Evolutionary conservation across 495 filamentous ascomycete genomes (phyloP).

Genomic region (Tirmania nivea): DNA sequence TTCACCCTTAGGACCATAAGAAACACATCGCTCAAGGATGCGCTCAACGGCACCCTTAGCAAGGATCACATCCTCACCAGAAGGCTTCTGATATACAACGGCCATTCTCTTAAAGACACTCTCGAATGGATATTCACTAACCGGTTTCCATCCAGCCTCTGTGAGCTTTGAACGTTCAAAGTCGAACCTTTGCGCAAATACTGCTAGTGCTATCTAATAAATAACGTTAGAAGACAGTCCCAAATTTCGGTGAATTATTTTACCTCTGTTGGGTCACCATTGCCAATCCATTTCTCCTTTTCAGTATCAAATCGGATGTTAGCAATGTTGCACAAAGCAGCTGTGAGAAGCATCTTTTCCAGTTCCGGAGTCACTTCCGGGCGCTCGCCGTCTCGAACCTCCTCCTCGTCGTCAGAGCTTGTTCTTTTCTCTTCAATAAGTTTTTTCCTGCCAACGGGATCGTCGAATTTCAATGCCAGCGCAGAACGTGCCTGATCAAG

Average conservation of each 20-base stretch:
- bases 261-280: conserved; percentile 56
- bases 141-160: conserved; percentile 36
- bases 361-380: conserved; percentile 27
- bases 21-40: conserved; percentile 48
- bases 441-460: conserved; percentile 8
- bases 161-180: conserved; percentile 34
- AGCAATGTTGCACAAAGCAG: conserved; percentile 62
- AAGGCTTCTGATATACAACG: conserved; percentile 37
- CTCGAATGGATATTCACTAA: conserved; percentile 63
- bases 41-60: conserved; percentile 69
- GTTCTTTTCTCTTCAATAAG: conserved; percentile 11
- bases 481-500: conserved; percentile 16
- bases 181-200: conserved; percentile 52
- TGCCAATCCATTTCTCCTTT: conserved; percentile 40
- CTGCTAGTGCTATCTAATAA: conserved; percentile 50
- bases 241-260: conserved; percentile 41
- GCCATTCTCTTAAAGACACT: conserved; percentile 69
- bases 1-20: conserved; percentile 22
- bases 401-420: conserved; percentile 7
- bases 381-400: conserved; percentile 12
- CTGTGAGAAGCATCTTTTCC: conserved; percentile 41
- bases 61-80: conserved; percentile 31
- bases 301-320: conserved; percentile 37
- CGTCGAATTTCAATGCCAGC: conserved; percentile 11
- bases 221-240: conserved; percentile 36